A percentile compares a stretch with the other conserved stretches of the same genome.
These are phyloP conservation scores for Mucor plumbeus DNA, from an alignment of 371 early-diverging fungal species.

Conservation along the genomic window DNA sequence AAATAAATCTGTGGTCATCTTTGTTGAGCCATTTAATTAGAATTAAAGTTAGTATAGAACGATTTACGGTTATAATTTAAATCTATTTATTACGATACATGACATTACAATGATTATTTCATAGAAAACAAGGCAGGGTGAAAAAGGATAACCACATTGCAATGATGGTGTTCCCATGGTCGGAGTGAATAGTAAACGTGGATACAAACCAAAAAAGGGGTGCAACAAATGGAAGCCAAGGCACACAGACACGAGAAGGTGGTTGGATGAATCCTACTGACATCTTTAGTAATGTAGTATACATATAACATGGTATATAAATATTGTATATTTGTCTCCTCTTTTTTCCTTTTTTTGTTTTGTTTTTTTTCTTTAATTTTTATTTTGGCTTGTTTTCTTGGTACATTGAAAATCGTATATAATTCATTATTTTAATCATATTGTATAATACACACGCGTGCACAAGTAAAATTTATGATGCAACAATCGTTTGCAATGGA, in stretches of 20 bases:
- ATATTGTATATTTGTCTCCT: not conserved
- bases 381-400: not conserved
- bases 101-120: not conserved
- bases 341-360: not conserved
- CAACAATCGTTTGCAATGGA: constrained; percentile 24
- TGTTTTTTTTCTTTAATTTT: not conserved
- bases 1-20: not conserved
- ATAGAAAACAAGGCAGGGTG: too few relatives aligned
- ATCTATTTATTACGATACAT: not conserved
- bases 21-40: too few relatives aligned
- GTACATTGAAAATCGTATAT: not conserved
- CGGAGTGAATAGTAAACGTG: constrained; percentile 25
- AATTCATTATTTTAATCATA: not conserved
- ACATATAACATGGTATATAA: too few relatives aligned
- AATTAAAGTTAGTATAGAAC: not conserved
- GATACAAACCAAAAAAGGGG: constrained; percentile 23
- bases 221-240: constrained; percentile 11
- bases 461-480: constrained; percentile 13
- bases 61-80: not conserved
- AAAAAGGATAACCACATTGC: too few relatives aligned
- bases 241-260: constrained; percentile 21
- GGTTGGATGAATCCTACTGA: constrained; percentile 1
- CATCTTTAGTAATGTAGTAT: constrained; percentile 1
- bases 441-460: not conserved
- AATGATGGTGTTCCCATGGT: constrained; percentile 3